phyloP scores from a whole-genome alignment of 2,329 filamentous ascomycete genomes.

The Colletotrichum tanaceti region DNA sequence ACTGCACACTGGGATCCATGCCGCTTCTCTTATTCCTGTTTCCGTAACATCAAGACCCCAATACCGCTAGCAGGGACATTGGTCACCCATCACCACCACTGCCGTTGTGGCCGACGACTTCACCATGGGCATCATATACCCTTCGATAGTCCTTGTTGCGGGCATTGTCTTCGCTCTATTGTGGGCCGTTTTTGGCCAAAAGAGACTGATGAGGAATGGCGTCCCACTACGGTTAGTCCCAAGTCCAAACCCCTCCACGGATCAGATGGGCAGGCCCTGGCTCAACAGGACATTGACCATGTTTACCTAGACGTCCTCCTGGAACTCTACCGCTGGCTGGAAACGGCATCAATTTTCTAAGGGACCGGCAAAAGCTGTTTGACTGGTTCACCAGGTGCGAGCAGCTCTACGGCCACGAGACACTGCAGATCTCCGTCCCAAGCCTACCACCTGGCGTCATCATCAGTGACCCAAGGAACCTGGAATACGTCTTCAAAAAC shows the following conservation, averaged over 20 bases:
- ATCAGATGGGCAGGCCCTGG: neutral
- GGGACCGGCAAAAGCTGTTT: slow-evolving; percentile 69
- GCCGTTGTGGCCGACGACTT: neutral
- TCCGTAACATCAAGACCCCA: neutral
- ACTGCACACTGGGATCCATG: neutral
- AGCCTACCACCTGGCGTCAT: slow-evolving; percentile 72
- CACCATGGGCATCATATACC: slow-evolving; percentile 20
- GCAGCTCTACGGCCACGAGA: slow-evolving; percentile 66
- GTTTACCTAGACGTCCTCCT: slow-evolving; percentile 57
- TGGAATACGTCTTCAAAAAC: slow-evolving; percentile 72
- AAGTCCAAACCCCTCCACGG: neutral
- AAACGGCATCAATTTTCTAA: slow-evolving; percentile 71
- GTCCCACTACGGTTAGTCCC: slow-evolving; percentile 37
- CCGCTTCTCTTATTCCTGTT: neutral
- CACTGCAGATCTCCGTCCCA: slow-evolving; percentile 71
- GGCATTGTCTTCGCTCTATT: slow-evolving; percentile 32
- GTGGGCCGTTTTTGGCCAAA: slow-evolving; percentile 30
- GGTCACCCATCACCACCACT: neutral
- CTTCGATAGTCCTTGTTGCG: slow-evolving; percentile 4
- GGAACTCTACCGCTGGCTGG: slow-evolving; percentile 67
- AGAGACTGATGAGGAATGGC: slow-evolving; percentile 39
- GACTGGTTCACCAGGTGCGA: slow-evolving; percentile 72
- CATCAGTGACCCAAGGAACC: slow-evolving; percentile 69
- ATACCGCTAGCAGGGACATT: neutral
- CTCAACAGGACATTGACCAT: slow-evolving; percentile 11